Evolutionary conservation across 352 stramenopile genomes (phyloP), one percentile per base, ranked within the genome.

Genomic region (Phytophthora uliginosa): DNA sequence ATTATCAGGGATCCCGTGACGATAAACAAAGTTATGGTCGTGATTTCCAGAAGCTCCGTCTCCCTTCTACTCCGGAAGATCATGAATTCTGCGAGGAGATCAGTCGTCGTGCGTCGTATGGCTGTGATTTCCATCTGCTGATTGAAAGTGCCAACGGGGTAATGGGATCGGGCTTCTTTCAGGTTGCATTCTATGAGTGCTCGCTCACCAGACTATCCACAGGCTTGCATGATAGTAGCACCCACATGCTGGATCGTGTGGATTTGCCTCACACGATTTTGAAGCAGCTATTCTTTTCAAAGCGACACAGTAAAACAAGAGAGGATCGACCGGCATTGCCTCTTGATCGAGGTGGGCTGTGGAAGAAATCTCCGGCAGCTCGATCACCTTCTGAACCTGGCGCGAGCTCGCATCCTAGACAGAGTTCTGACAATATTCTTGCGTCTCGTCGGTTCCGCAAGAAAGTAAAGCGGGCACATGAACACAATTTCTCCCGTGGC

Each of bases 401-500:
- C 52, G 28, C 20, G 24, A 38, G 31, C 31, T 40, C 54, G 36
- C 38, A 71, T 18, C 18, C 22, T 72, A 69, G 38, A 79, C 40
- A 72, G 15, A 66, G 45, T 33, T 63, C 58, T 59, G 64, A 73
- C 22, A 80, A 72, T 56, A 59, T 78, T 59, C 68, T 88, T 28
- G 76, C 77, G 2, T 85, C 78, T 54, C 66, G 69, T 56, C 82
- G 81, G 15, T 97, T 95, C 64, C 81, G 86, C 50, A 94, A 95
- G 63, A 91, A 93, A 50, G 78, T 97, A 4, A 96, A 95, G 66
- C 84, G 85, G 36, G 91, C 90, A 0, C 91, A 97, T 52, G 89
- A 97, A 51, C 88, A 95, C 65, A 97, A 96, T 53, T 97, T 97
- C 59, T 95, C 91, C 50, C 86, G 90, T 57, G 91, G 89, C 53